Evolutionary conservation across 306 rosid genomes (phyloP), one percentile per base, ranked within the genome.

Genomic region (Myrica gale): DNA sequence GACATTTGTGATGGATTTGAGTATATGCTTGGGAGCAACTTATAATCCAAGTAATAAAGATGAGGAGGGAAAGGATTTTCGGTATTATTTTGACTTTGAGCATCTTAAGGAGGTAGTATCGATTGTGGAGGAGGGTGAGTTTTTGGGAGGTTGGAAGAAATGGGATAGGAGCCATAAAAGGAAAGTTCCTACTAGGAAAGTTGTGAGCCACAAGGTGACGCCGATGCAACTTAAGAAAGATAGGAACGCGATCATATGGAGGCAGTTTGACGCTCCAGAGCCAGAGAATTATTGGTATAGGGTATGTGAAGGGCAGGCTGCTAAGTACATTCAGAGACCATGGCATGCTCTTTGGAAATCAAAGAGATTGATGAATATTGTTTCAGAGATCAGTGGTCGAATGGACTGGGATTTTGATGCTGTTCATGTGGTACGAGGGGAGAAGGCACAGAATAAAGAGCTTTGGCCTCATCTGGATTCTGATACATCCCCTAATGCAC

Each of bases 321-420:
- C 97, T 0, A 89, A 96, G 86, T 84, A 87, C 74, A 70, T 96
- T 55, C 92, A 92, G 81, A 86, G 98, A 74, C 98, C 99, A 3
- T 96, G 98, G 99, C 96, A 92, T 82, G 93, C 97, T 43, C 41
- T 96, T 78, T 96, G 99, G 99, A 96, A 96, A 84, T 96, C 99
- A 0, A 96, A 92, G 90, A 89, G 98, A 70, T 85, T 96, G 88
- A 96, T 96, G 98, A 96, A 92, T 80, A 92, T 96, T 69, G 99
- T 96, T 72, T 79, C 98, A 0, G 98, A 82, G 86, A 92, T 96
- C 57, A 87, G 98, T 41, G 97, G 98, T 55, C 76, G 76, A 17
- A 83, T 96, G 97, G 99, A 96, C 85, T 96, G 99, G 99, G 98
- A 96, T 87, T 96, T 90, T 26, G 99, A 96, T 58, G 88, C 99